These are phyloP conservation scores for Aspergillus latus DNA, from an alignment of 2,329 filamentous ascomycete species.

Conservation along the genomic window DNA sequence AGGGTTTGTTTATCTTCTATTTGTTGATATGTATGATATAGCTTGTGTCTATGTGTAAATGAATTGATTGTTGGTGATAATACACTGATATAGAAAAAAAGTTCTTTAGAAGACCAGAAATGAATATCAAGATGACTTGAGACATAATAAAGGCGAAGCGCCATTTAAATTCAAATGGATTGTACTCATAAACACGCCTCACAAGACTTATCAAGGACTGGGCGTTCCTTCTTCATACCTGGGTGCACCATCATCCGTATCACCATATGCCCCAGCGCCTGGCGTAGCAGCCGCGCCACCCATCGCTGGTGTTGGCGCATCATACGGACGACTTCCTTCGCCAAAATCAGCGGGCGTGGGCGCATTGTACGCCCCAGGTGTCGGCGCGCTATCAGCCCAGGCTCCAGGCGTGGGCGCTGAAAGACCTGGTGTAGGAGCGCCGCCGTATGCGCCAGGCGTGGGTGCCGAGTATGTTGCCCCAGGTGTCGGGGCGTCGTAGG, in stretches of 20 bases:
- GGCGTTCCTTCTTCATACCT: constrained; percentile 46
- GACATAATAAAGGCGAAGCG: neutral
- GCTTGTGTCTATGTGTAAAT: neutral
- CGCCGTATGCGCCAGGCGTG: constrained; percentile 58
- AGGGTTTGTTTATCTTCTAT: too few relatives aligned
- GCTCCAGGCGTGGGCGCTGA: constrained; percentile 54
- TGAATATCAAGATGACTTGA: neutral
- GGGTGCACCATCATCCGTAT: constrained; percentile 41
- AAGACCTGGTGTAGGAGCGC: constrained; percentile 68
- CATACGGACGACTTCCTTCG: constrained; percentile 37
- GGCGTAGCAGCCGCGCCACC: constrained; percentile 40
- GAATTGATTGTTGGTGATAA: neutral
- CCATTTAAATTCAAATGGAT: neutral
- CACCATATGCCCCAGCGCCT: constrained; percentile 35
- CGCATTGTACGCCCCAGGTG: constrained; percentile 48
- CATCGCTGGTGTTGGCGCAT: constrained; percentile 53
- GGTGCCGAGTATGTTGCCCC: constrained; percentile 65
- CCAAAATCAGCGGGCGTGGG: constrained; percentile 41
- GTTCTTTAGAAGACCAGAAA: neutral
- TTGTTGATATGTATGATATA: too few relatives aligned
- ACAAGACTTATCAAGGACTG: constrained; percentile 29
- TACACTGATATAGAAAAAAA: neutral
- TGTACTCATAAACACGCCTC: neutral
- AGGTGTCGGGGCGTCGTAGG: constrained; percentile 74
- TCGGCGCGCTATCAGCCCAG: constrained; percentile 48